Evolutionary conservation across 2,329 filamentous ascomycete genomes (phyloP), one percentile per base, ranked within the genome.

Genomic region (Aplosporella prunicola): DNA sequence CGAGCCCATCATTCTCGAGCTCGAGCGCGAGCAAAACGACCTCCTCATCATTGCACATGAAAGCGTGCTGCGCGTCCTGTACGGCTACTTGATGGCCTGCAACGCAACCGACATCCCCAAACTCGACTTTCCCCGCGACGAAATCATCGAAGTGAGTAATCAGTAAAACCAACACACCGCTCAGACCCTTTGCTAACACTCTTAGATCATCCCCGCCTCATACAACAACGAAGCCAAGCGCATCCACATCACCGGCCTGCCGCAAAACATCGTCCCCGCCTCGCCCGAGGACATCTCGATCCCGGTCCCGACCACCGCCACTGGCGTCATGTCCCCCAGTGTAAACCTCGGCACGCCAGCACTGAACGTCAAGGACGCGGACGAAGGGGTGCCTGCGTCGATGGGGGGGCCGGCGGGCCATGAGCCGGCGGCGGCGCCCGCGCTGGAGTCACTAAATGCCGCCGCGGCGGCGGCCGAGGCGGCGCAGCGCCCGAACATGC

Each of bases 31-130:
- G 64, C 85, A 95, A 51, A 93, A 93, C 47, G 91, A 98, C 56
- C 72, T 98, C n/a, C 74, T 98, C 36, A 95, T 98, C 55, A 95
- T 98, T 48, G 91, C 91, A 1, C 91, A 98, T 59, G 91, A 98
- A 60, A 93, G 86, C 35, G 91, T 98, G n/a, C 72, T 98, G 31
- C 83, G 91, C 28, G 91, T 98, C 16, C 72, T 98, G 3, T 98
- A 98, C 56, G 88, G 88, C 16, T 98, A 98, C 61, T 71, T 98
- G 25, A 98, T 98, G 91, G 91, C 93, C 50, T 96, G 91, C 64
- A 91, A 89, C 56, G 88, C 93, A 7, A 82, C 82, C 60, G 87
- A 93, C 53, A 98, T 98, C 45, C 91, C 91, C 4, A 82, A 80
- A 49, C 75, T 98, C 44, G 83, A 86, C 47, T 98, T 98, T 53